Conservation (phyloP, 352 stramenopile species). For the Globisporangium yorkense region DNA sequence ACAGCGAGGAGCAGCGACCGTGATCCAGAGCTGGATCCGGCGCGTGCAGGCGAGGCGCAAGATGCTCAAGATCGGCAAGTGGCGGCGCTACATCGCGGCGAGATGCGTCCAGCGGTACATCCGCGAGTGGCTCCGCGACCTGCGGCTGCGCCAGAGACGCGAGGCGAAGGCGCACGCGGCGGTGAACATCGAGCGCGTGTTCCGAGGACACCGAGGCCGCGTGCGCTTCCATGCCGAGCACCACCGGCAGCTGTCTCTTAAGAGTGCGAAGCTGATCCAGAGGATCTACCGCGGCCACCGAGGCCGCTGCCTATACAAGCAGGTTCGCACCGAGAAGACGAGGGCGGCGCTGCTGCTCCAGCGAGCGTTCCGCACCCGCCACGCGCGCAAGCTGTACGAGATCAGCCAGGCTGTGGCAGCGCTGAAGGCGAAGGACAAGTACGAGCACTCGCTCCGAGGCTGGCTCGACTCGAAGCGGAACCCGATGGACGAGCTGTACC, state of each 20-base stretch:
- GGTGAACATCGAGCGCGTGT: conserved; percentile 36
- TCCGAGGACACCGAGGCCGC: conserved; percentile 33
- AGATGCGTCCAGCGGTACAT: conserved; percentile 49
- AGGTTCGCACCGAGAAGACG: conserved; percentile 24
- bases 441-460: conserved; percentile 44
- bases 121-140: conserved; percentile 34
- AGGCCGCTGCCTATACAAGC: conserved; percentile 23
- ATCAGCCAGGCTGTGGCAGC: conserved; percentile 44
- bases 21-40: conserved; percentile 47
- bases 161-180: conserved; percentile 31
- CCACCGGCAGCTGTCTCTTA: conserved; percentile 23
- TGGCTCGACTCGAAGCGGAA: conserved; percentile 49
- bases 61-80: conserved; percentile 38
- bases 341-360: conserved; percentile 35
- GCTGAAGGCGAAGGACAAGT: conserved; percentile 50
- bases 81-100: conserved; percentile 33
- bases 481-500: conserved; percentile 61
- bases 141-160: conserved; percentile 26
- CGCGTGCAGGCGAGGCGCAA: conserved; percentile 27
- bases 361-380: conserved; percentile 35
- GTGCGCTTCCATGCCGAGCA: conserved; percentile 20
- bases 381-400: conserved; percentile 43
- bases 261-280: conserved; percentile 28
- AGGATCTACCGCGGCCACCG: conserved; percentile 34
- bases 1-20: conserved; percentile 29